These are phyloP conservation scores for Aspergillus hortae DNA, from an alignment of 2,329 filamentous ascomycete species.

Conservation along the genomic window DNA sequence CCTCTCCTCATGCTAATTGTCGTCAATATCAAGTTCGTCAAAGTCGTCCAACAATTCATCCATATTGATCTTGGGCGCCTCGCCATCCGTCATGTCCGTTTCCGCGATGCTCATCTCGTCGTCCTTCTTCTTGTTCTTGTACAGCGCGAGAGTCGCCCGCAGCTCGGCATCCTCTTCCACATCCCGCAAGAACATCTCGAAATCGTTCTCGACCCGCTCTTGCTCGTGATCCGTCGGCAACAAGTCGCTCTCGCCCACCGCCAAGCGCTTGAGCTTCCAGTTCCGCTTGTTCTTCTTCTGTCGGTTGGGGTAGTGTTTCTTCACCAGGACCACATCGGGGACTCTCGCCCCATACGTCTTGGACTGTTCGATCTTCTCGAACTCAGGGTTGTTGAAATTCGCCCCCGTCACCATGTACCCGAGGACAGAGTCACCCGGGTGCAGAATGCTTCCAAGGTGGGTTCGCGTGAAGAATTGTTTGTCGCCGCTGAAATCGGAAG, in stretches of 20 bases:
- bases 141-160: constrained; percentile 77
- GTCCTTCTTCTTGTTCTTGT: constrained; percentile 61
- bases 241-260: constrained; percentile 62
- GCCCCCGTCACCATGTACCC: constrained; percentile 88
- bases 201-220: constrained; percentile 84
- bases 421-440: constrained; percentile 87
- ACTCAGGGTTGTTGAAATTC: constrained; percentile 88
- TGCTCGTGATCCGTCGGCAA: constrained; percentile 67
- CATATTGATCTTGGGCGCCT: constrained; percentile 69
- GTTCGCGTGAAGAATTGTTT: constrained; percentile 86
- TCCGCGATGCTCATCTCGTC: constrained; percentile 52
- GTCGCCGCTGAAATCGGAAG: constrained; percentile 87
- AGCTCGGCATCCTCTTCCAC: constrained; percentile 94
- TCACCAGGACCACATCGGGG: constrained; percentile 90
- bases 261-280: constrained; percentile 95
- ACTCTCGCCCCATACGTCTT: constrained; percentile 73
- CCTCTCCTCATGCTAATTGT: constrained; percentile 8
- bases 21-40: constrained; percentile 76
- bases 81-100: constrained; percentile 58
- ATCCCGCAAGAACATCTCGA: constrained; percentile 94
- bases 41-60: constrained; percentile 87
- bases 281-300: constrained; percentile 81
- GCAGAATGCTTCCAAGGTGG: constrained; percentile 79
- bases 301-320: constrained; percentile 83
- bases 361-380: constrained; percentile 76